Conservation (phyloP, 2,329 filamentous ascomycete genomes). For the Alternaria triticimaculans region DNA sequence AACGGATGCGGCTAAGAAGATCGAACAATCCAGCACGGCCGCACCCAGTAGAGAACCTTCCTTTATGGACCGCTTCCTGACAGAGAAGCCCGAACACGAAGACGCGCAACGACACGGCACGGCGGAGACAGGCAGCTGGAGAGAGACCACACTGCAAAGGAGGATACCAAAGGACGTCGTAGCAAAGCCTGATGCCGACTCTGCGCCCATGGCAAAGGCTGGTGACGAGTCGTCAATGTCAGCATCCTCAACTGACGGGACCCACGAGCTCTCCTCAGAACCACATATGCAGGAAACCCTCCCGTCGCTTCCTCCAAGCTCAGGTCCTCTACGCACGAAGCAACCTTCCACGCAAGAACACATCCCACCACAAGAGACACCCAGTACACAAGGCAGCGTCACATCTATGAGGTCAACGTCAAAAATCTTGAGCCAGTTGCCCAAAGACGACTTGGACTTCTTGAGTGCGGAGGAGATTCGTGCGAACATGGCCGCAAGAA, state of each 20-base stretch:
- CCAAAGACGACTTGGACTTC: constrained; percentile 50
- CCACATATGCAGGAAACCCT: not conserved
- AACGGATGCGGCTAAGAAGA: not conserved
- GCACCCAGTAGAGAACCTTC: constrained; percentile 19
- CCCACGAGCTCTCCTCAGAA: not conserved
- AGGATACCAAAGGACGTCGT: not conserved
- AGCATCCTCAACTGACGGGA: not conserved
- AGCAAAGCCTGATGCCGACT: not conserved
- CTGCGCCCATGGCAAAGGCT: not conserved
- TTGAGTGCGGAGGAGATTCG: constrained; percentile 52
- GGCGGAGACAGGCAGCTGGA: constrained; percentile 24
- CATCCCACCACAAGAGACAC: not conserved
- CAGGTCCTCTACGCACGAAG: not conserved
- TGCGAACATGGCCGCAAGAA: constrained; percentile 49
- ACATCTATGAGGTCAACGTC: constrained; percentile 23
- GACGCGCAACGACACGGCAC: not conserved
- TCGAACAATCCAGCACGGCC: constrained; percentile 5
- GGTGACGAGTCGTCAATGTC: not conserved
- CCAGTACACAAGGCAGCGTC: not conserved
- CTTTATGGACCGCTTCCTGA: constrained; percentile 36
- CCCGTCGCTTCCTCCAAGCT: not conserved
- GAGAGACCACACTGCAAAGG: constrained; percentile 32
- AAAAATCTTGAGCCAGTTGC: constrained; percentile 41
- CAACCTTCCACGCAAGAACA: not conserved
- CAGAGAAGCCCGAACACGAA: constrained; percentile 8